These are phyloP conservation scores for Solanum aculeatissimum DNA, from an alignment of 305 asterid species.

Conservation along the genomic window DNA sequence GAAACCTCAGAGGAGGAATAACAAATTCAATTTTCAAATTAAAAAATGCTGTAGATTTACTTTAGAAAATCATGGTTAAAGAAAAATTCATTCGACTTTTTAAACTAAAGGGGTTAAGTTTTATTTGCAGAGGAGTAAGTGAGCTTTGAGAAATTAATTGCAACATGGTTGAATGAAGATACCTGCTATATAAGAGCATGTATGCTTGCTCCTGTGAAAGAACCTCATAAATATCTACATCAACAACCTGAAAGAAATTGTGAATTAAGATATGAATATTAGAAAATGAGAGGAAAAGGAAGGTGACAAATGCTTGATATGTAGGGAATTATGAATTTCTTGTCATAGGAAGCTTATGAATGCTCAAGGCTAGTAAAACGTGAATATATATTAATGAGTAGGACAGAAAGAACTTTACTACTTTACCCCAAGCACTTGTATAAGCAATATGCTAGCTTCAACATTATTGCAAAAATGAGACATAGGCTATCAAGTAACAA, in stretches of 20 bases:
- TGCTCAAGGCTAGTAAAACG: not conserved
- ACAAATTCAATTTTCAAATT: not conserved
- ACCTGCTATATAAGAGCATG: conserved; percentile 94
- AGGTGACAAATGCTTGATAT: not conserved
- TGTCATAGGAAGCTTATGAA: not conserved
- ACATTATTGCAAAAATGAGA: not conserved
- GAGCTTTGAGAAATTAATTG: not conserved
- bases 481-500: not conserved
- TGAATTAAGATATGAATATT: not conserved
- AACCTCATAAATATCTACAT: conserved; percentile 64
- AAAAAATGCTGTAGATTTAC: not conserved
- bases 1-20: not conserved
- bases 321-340: not conserved
- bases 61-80: not conserved
- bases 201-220: conserved; percentile 93
- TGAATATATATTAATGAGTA: not conserved
- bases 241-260: conserved; percentile 38
- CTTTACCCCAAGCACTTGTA: not conserved
- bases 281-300: not conserved
- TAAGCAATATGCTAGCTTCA: not conserved
- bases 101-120: not conserved
- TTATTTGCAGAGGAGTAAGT: not conserved
- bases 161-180: conserved; percentile 5
- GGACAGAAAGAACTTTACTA: not conserved
- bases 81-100: not conserved